Base-by-base conservation (phyloP, 352 stramenopile genomes). In the Pythium vanterpoolii region DNA sequence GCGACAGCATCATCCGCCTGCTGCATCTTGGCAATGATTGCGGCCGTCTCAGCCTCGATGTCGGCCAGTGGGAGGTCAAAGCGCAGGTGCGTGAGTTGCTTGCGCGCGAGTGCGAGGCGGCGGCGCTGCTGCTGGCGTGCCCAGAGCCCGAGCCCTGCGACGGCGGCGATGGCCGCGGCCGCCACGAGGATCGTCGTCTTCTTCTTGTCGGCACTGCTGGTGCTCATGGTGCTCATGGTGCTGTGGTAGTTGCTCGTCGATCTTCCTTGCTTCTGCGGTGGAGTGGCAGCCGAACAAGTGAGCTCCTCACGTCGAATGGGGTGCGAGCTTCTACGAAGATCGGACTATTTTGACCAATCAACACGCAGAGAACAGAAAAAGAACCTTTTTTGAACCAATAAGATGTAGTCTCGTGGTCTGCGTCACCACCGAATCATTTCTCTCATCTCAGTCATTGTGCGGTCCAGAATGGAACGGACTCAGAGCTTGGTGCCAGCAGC, bases 1-100 rank as follows among this genome's bases (percentile, higher is more conserved):
- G 76, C 83, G 46, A 96, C 76, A 26, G 74, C 70, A 68, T 95
- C 86, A 46, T 95, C 76, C 38, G 86, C 77, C 28, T 73, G 64
- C 66, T 89, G 72, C 68, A 93, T 93, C n/a, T 66, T 57, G 38
- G 65, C 60, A 23, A 93, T 66, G 60, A 96, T 90, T 47, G 65
- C 61, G 62, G 73, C 46, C 10, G 85, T 88, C 62, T 86, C 73
- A 21, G 56, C 66, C 62, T 93, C 74, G 59, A 96, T 93, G 68
- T 93, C 84, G 21, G 46, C 49, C 13, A 87, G 70, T 50, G 75
- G 86, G 53, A 92, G 63, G 64, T 92, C 83, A 54, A 92, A 92
- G 67, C 76, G 78, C 59, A 91, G 63, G 52, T 74, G 56, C 49
- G 76, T 89, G 53, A 91, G 66, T 60, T 74, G 63, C 57, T 86